Evolutionary conservation across 2,329 filamentous ascomycete species (phyloP).

Genomic region (Aureobasidium melanogenum): DNA sequence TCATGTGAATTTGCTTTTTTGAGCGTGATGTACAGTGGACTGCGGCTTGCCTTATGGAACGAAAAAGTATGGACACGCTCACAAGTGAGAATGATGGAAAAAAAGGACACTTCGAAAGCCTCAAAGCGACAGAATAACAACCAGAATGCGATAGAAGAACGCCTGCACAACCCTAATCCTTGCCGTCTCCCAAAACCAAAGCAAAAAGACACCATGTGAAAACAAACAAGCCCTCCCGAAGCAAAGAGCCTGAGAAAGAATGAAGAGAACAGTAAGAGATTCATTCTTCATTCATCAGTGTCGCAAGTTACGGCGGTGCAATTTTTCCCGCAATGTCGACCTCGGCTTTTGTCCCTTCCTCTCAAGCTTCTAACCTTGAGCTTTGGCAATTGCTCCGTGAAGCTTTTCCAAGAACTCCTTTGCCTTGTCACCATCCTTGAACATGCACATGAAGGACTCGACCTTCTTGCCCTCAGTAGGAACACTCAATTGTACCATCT

Average conservation of each 20-base stretch:
- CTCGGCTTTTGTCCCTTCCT: neutral
- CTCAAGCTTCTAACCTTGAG: neutral
- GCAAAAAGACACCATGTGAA: neutral
- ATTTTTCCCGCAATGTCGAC: neutral
- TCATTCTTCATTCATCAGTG: neutral
- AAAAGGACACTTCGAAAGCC: neutral
- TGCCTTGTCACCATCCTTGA: conserved; percentile 50
- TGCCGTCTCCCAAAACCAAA: neutral
- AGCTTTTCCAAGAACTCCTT: conserved; percentile 38
- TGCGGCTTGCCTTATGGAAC: no score
- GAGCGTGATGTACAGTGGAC: no score
- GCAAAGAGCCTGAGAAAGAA: neutral
- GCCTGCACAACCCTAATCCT: neutral
- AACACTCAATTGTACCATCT: conserved; percentile 40
- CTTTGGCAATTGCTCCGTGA: conserved; percentile 37
- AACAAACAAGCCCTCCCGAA: neutral
- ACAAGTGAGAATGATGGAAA: neutral
- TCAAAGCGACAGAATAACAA: neutral
- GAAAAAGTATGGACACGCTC: no score
- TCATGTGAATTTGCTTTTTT: no score
- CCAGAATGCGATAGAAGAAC: neutral
- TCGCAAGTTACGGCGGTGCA: neutral
- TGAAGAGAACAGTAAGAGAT: neutral
- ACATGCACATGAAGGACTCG: conserved; percentile 63
- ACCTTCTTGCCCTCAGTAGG: conserved; percentile 51